Evolutionary conservation across 73 alveolate genomes (phyloP).

Genomic region (Paramecium octaurelia): DNA sequence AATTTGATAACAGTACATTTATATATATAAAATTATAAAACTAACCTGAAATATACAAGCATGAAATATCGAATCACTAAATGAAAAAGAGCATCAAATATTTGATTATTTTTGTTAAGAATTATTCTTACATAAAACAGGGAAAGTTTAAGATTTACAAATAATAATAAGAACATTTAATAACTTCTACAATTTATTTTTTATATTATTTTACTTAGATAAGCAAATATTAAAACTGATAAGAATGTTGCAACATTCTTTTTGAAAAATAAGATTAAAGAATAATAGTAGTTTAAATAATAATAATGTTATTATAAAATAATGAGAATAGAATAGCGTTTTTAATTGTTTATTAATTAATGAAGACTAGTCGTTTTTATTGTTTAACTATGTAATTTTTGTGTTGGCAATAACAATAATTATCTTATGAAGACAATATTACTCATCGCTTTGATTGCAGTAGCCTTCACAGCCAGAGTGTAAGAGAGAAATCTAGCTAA

Average conservation of each 20-base stretch:
- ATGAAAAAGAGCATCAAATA: too few relatives aligned
- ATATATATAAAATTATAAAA: too few relatives aligned
- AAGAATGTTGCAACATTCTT: background rate
- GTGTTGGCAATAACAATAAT: background rate
- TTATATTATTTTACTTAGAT: too few relatives aligned
- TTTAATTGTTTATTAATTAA: background rate
- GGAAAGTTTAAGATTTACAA: background rate
- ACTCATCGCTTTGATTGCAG: slow-evolving; percentile 18
- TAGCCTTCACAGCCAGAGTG: slow-evolving; percentile 39
- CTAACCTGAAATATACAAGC: background rate
- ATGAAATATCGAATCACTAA: background rate
- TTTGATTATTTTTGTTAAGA: background rate
- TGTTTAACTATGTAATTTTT: background rate
- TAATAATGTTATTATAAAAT: background rate
- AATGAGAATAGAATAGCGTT: background rate
- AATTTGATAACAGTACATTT: background rate
- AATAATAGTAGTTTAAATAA: background rate
- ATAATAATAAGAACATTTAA: too few relatives aligned
- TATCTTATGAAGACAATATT: slow-evolving; percentile 7
- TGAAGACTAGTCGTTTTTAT: slow-evolving; percentile 23
- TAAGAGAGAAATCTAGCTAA: slow-evolving; percentile 44
- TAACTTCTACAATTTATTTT: too few relatives aligned
- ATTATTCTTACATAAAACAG: too few relatives aligned
- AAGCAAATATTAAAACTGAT: too few relatives aligned
- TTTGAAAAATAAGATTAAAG: too few relatives aligned